Evolutionary conservation across 139 green algal species (phyloP).

Genomic region (Raphidocelis subcapitata): DNA sequence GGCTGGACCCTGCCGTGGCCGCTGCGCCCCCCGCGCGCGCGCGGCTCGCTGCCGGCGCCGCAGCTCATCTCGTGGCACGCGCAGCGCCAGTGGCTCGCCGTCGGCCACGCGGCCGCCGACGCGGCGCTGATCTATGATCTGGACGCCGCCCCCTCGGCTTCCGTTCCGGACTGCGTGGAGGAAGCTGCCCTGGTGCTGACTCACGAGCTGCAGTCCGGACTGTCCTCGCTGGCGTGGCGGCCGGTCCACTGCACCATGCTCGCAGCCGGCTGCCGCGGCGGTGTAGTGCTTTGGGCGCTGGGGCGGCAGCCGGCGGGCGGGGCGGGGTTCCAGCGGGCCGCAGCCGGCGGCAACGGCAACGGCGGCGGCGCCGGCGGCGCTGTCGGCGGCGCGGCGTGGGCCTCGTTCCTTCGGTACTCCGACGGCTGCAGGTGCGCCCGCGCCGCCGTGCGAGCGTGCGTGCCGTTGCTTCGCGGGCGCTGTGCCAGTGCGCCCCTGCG

Average conservation of each 20-base stretch:
- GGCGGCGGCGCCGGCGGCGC: neutral
- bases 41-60: too few species aligned
- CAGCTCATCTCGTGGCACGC: too few species aligned
- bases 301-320: constrained; percentile 22
- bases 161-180: neutral
- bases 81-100: constrained; percentile 2
- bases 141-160: neutral
- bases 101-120: neutral
- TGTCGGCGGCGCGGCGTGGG: constrained; percentile 14
- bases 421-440: constrained; percentile 10
- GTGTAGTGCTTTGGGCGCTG: constrained; percentile 45
- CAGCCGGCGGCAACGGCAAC: neutral
- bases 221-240: constrained; percentile 36
- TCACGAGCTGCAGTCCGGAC: constrained; percentile 37
- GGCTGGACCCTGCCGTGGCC: too few species aligned
- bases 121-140: constrained; percentile 22
- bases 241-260: constrained; percentile 36
- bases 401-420: constrained; percentile 22
- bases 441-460: neutral
- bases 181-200: constrained; percentile 20
- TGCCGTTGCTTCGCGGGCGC: neutral
- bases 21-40: too few species aligned
- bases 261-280: constrained; percentile 32
- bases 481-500: neutral
- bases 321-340: neutral